Base-by-base conservation (phyloP, 2,329 filamentous ascomycete genomes). In the Teratosphaeriaceae sp. region DNA sequence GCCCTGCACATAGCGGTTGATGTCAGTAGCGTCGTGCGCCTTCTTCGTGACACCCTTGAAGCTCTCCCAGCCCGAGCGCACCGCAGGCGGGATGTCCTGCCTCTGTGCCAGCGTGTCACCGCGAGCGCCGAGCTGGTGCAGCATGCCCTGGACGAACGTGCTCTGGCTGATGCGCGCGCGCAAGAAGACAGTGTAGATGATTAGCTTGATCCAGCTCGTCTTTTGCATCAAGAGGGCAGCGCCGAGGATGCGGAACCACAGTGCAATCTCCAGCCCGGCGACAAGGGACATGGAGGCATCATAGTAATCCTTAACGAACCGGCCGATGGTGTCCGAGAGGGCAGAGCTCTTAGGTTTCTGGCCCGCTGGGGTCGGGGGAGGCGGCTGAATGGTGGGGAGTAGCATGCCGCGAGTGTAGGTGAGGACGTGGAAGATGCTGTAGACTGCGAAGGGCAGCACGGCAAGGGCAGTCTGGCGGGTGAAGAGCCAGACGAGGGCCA, bases 251-350 rank as follows among this genome's bases (percentile, higher is more conserved):
- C 92, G 88, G 67, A 85, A 72, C 82, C 89, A 94, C 47, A 97
- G 80, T 30, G 78, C 69, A 54, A 97, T 87, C 72, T 98, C 92
- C 46, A 98, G 85, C 36, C 75, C 73, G 27, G 90, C 85, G 23
- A 98, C 92, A 48, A 97, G 73, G 45, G 85, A 86, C 92, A 98
- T 98, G 67, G 88, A 94, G 48, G 79, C 72, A 65, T 98, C 92
- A 64, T 98, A 98, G 78, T 97, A 96, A 65, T 88, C 80, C 80
- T 97, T 97, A 66, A 98, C 88, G 60, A 98, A 98, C 59, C 76
- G 77, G 56, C 88, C 88, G 65, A 98, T 95, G 55, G 75, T 78
- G 49, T 96, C 88, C 42, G 85, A 82, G 44, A 88, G 68, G 33
- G 81, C 80, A 48, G 76, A 75, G 24, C 73, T 71, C 70, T 79